Evolutionary conservation across 1,284 basidiomycete genomes (phyloP).

Genomic region (Cryptococcus amylolentus): DNA sequence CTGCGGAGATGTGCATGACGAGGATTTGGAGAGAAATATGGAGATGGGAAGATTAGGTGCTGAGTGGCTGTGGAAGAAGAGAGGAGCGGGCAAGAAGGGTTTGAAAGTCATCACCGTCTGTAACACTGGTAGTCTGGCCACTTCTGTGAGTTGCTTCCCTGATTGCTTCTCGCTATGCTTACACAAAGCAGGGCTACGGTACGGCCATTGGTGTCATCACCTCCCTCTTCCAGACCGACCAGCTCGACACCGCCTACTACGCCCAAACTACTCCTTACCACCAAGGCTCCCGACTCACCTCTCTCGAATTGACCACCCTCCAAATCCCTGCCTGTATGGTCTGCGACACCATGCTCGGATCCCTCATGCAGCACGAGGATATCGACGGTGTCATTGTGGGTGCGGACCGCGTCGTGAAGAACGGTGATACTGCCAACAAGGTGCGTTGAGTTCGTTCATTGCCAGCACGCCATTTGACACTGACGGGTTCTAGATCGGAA

Average conservation of each 20-base stretch:
- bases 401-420: conserved; percentile 77
- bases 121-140: conserved; percentile 89
- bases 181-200: conserved; percentile 69
- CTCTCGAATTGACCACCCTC: conserved; percentile 77
- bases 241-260: conserved; percentile 75
- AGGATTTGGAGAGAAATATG: conserved; percentile 79
- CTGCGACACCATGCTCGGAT: conserved; percentile 89
- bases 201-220: conserved; percentile 92
- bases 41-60: conserved; percentile 76
- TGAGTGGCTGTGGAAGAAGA: conserved; percentile 69
- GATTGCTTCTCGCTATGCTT: neutral
- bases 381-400: conserved; percentile 86
- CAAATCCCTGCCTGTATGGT: conserved; percentile 85
- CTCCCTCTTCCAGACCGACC: conserved; percentile 70
- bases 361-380: conserved; percentile 76
- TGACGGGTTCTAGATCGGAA: conserved; percentile 62
- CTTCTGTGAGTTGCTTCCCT: conserved; percentile 60
- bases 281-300: conserved; percentile 73
- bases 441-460: conserved; percentile 46
- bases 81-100: conserved; percentile 50
- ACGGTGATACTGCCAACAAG: conserved; percentile 94
- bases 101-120: conserved; percentile 88
- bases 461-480: neutral
- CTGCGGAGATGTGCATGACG: conserved; percentile 62
- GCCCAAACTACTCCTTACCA: conserved; percentile 89